Conservation (phyloP, 306 rosid species). For the apple (Malus domestica) region DNA sequence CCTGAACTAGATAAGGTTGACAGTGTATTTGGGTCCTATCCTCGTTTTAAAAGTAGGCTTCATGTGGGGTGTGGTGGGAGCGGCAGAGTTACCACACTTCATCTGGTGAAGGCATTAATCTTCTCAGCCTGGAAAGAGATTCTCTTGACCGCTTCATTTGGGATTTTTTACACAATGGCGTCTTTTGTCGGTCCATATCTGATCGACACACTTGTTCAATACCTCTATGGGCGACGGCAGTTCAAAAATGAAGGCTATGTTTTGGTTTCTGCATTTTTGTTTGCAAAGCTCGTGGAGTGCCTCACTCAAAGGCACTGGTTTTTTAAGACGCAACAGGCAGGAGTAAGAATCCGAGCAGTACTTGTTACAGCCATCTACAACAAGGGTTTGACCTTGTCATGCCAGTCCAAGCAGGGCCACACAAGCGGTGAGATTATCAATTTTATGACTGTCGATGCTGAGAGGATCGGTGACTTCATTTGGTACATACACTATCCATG, state of each 20-base stretch:
- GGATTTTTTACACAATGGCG: slow-evolving; percentile 31
- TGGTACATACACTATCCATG: slow-evolving; percentile 69
- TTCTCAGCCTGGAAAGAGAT: slow-evolving; percentile 52
- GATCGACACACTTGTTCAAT: slow-evolving; percentile 64
- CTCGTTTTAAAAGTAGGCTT: slow-evolving; percentile 37
- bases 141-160: slow-evolving; percentile 36
- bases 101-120: slow-evolving; percentile 44
- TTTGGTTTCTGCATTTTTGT: slow-evolving; percentile 46
- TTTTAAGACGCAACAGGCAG: slow-evolving; percentile 51
- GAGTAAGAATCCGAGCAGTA: slow-evolving; percentile 50
- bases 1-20: slow-evolving; percentile 53
- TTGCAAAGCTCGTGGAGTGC: slow-evolving; percentile 68
- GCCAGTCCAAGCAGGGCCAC: slow-evolving; percentile 46
- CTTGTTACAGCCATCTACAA: slow-evolving; percentile 54
- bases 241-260: slow-evolving; percentile 49
- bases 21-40: slow-evolving; percentile 41
- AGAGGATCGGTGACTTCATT: slow-evolving; percentile 51
- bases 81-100: slow-evolving; percentile 39
- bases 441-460: slow-evolving; percentile 83
- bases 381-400: slow-evolving; percentile 60
- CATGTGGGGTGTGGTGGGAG: slow-evolving; percentile 36
- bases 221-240: slow-evolving; percentile 45
- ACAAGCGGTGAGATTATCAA: slow-evolving; percentile 74
- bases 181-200: slow-evolving; percentile 82
- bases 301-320: slow-evolving; percentile 53